Evolutionary conservation across 2,329 filamentous ascomycete species (phyloP).

Genomic region (Pseudocercospora vitis): DNA sequence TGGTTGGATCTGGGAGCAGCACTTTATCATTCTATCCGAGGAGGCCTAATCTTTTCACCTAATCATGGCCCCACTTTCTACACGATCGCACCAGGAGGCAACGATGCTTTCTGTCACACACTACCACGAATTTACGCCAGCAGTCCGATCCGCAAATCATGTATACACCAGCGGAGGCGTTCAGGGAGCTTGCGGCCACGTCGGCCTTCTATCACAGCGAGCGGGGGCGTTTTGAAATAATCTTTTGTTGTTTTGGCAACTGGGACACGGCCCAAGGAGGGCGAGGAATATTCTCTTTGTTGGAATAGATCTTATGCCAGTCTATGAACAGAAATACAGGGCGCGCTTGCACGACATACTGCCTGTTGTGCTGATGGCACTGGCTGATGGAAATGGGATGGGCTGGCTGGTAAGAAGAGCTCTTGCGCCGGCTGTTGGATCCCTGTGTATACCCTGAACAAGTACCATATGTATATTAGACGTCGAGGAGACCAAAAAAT

Average conservation of each 20-base stretch:
- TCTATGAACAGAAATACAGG: slow-evolving; percentile 4
- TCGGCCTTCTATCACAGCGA: background rate
- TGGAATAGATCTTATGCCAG: slow-evolving; percentile 16
- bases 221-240: slow-evolving; percentile 4
- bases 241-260: background rate
- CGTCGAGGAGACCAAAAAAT: slow-evolving; percentile 3
- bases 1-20: slow-evolving; percentile 99
- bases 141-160: slow-evolving; percentile 1
- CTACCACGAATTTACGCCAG: slow-evolving; percentile 9
- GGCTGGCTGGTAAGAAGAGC: background rate
- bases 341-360: background rate
- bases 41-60: slow-evolving; percentile 17
- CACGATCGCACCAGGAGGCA: background rate
- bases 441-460: background rate
- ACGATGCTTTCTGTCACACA: background rate
- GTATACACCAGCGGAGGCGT: slow-evolving; percentile 16
- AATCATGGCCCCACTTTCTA: background rate
- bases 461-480: slow-evolving; percentile 9
- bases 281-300: slow-evolving; percentile 14
- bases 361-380: background rate
- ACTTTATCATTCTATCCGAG: slow-evolving; percentile 60
- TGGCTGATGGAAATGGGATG: background rate
- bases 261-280: slow-evolving; percentile 7
- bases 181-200: background rate
- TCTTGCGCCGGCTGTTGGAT: background rate